Percentiles rank a stretch among this genome's conserved stretches.
Conservation (phyloP, 2,329 filamentous ascomycete species). For the Cytospora leucostoma region DNA sequence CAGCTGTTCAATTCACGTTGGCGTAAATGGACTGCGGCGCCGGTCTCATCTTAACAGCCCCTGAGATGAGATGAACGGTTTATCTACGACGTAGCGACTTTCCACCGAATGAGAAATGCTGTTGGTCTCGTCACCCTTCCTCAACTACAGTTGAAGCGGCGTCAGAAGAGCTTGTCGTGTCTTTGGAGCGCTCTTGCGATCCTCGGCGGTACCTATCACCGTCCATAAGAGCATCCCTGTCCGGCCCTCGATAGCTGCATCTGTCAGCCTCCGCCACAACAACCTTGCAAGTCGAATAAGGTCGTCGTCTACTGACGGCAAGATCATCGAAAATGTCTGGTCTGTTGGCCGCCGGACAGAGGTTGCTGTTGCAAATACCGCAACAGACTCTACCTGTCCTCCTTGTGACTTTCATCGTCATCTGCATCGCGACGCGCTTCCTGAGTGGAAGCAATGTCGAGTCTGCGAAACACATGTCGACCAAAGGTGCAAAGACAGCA, state of each 20-base stretch:
- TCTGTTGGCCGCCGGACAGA: neutral
- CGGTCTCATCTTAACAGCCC: too few species aligned
- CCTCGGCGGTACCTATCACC: neutral
- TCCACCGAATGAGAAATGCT: too few species aligned
- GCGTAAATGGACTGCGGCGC: too few species aligned
- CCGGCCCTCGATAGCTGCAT: neutral
- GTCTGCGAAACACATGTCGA: neutral
- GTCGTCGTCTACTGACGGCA: neutral
- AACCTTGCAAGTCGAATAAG: neutral
- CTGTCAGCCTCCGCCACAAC: neutral
- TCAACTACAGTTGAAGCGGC: too few species aligned
- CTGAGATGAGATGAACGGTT: neutral
- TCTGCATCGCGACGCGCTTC: constrained; percentile 25
- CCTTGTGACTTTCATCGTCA: constrained; percentile 16
- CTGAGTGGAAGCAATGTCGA: constrained; percentile 15
- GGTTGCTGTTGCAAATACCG: constrained; percentile 13
- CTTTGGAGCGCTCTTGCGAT: too few species aligned
- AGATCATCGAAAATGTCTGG: constrained; percentile 9
- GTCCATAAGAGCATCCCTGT: neutral
- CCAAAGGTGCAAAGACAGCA: constrained; percentile 3
- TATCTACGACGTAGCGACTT: neutral
- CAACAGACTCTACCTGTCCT: constrained; percentile 11
- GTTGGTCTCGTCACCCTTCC: too few species aligned
- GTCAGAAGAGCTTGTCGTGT: neutral
- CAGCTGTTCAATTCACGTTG: neutral